Conservation (phyloP, 2,329 filamentous ascomycete genomes). For the Lomentospora prolificans region DNA sequence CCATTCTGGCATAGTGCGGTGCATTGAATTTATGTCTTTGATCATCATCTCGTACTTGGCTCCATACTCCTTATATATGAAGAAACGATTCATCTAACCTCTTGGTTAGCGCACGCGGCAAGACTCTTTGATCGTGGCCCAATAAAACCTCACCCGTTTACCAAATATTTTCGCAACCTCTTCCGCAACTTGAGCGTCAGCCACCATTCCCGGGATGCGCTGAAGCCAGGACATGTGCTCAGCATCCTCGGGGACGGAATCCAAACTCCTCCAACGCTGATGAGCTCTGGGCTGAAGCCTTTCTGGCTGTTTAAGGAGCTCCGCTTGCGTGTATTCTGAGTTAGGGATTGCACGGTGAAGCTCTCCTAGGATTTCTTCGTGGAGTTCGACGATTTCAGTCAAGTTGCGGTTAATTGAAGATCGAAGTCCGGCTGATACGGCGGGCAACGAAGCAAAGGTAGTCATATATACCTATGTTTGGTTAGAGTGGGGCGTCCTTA, state of each 20-base stretch:
- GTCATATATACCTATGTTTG: constrained; percentile 57
- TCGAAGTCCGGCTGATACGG: constrained; percentile 52
- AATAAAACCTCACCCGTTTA: constrained; percentile 37
- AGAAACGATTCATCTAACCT: constrained; percentile 65
- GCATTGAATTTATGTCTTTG: constrained; percentile 61
- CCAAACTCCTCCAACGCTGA: constrained; percentile 38
- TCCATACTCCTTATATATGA: constrained; percentile 84
- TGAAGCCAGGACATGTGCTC: constrained; percentile 31
- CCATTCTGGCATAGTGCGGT: constrained; percentile 63
- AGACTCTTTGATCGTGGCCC: too few relatives aligned
- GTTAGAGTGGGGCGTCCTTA: constrained; percentile 5
- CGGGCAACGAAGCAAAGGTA: constrained; percentile 61
- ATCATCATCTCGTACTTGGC: constrained; percentile 82
- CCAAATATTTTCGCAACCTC: constrained; percentile 52
- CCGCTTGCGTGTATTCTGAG: constrained; percentile 48
- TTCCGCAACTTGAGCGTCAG: constrained; percentile 49
- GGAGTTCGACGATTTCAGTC: constrained; percentile 69
- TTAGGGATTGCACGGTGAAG: constrained; percentile 63
- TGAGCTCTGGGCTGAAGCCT: constrained; percentile 19
- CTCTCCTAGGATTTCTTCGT: constrained; percentile 70
- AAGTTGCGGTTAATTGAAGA: constrained; percentile 71
- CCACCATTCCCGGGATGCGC: constrained; percentile 39
- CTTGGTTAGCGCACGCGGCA: background rate
- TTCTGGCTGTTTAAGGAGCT: constrained; percentile 13
- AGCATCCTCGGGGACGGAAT: constrained; percentile 32